A percentile compares a stretch with the other conserved stretches of the same genome.
Evolutionary conservation across 495 filamentous ascomycete genomes (phyloP).

Genomic region (Venustampulla echinocandica): DNA sequence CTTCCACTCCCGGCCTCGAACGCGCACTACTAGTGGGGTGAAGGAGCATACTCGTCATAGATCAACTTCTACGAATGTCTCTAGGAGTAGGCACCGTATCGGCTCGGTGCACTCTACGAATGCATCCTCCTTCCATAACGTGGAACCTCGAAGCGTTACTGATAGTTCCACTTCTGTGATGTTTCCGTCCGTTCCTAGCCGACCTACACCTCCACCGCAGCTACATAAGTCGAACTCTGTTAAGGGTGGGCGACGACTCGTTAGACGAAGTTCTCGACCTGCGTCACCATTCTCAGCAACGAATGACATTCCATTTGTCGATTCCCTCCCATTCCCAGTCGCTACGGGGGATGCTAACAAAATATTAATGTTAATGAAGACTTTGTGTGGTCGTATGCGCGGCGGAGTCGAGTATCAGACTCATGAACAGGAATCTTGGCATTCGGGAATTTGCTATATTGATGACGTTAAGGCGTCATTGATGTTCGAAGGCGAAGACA

Average conservation of each 20-base stretch:
- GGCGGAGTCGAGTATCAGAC: slow-evolving; percentile 58
- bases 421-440: slow-evolving; percentile 47
- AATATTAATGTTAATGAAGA: slow-evolving; percentile 60
- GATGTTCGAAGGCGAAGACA: slow-evolving; percentile 50
- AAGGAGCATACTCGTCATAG: slow-evolving; percentile 36
- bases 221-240: slow-evolving; percentile 29
- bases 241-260: slow-evolving; percentile 36
- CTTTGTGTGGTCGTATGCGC: slow-evolving; percentile 58
- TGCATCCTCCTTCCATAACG: slow-evolving; percentile 21
- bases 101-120: slow-evolving; percentile 43
- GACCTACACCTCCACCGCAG: slow-evolving; percentile 29
- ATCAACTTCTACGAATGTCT: slow-evolving; percentile 24
- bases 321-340: slow-evolving; percentile 46
- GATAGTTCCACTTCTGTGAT: slow-evolving; percentile 31
- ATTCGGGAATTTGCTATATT: slow-evolving; percentile 53
- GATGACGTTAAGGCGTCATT: slow-evolving; percentile 57
- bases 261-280: slow-evolving; percentile 39
- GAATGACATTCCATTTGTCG: slow-evolving; percentile 35
- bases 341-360: slow-evolving; percentile 53
- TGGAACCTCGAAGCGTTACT: slow-evolving; percentile 30
- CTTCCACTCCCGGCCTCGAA: slow-evolving; percentile 35
- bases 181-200: slow-evolving; percentile 24
- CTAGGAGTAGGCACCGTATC: slow-evolving; percentile 39
- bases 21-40: slow-evolving; percentile 33
- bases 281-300: slow-evolving; percentile 37